Base-by-base conservation (phyloP, 2,329 filamentous ascomycete species). In the Cladorrhinum sp. region DNA sequence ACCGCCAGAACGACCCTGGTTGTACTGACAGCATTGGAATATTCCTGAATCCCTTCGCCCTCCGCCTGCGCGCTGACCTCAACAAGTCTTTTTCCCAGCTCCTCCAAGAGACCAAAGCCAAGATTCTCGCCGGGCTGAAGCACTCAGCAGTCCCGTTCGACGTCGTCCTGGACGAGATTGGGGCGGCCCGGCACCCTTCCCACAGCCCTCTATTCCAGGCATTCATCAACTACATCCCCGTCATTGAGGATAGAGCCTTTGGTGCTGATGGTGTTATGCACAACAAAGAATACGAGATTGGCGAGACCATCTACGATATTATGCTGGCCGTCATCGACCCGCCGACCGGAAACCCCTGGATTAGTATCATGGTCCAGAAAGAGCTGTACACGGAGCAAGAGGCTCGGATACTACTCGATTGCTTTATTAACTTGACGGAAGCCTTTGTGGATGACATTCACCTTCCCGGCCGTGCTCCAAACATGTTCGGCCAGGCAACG, bases 121-220 rank as follows among this genome's bases (percentile, higher is more conserved):
- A 56, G 39, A 9, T 36, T 16, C n/a, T 33, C 1, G 58, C 52
- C 0, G 80, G 78, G 0, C 69, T 84, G 0, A 64, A 61, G 0
- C 69, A 82, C 64, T 80, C 81, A 0, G 42, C 62, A 0, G 57
- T 84, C 2, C 83, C 82, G 0, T 81, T 83, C 57, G 77, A 83
- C 49, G 70, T 78, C 0, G 63, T 86, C 0, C 70, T 85, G 0
- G 67, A 77, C 0, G 71, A 80, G 30, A 69, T 84, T 1, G 68
- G 73, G 2, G 72, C 79, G 1, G 64, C 73, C 0, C 70, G 80
- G 2, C 77, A 78, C 0, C 60, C 74, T 0, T 62, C 70, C 0
- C 65, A 77, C 55, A 76, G 64, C 33, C 82, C 82, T 0, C 36
- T 85, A 0, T 84, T 83, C 70, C 82, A 85, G 65, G 73, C 70